phyloP scores from a whole-genome alignment of 345 rosid genomes.

The Eucalyptus pauciflora region DNA sequence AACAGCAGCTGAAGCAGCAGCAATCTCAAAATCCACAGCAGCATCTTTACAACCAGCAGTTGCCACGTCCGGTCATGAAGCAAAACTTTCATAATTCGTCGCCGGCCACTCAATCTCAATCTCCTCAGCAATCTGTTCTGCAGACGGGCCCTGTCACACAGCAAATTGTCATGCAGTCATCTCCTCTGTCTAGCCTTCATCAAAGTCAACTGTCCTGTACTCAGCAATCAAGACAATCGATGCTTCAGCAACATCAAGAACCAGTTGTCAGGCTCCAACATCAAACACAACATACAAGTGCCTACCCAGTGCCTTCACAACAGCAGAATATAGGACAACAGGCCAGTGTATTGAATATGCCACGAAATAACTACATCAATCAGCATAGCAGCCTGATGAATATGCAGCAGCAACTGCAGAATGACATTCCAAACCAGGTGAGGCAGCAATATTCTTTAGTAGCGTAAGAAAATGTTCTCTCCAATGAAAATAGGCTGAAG shows the following conservation, averaged over 20 bases:
- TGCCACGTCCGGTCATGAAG: neutral
- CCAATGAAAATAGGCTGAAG: neutral
- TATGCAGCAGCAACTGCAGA: neutral
- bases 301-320: neutral
- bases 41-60: neutral
- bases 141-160: neutral
- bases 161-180: neutral
- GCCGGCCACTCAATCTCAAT: neutral
- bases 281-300: neutral
- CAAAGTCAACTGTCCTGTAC: neutral
- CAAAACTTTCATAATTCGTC: neutral
- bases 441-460: neutral
- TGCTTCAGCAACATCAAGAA: neutral
- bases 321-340: neutral
- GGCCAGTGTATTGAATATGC: neutral
- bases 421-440: neutral
- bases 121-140: neutral
- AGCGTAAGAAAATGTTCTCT: neutral
- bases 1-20: neutral
- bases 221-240: neutral
- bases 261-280: neutral
- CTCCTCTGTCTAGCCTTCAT: neutral
- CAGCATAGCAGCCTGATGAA: neutral
- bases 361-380: neutral
- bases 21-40: neutral